Evolutionary conservation across 208 protist species (phyloP), one percentile per base, ranked within the genome.

Genomic region (Crithidia bombi): DNA sequence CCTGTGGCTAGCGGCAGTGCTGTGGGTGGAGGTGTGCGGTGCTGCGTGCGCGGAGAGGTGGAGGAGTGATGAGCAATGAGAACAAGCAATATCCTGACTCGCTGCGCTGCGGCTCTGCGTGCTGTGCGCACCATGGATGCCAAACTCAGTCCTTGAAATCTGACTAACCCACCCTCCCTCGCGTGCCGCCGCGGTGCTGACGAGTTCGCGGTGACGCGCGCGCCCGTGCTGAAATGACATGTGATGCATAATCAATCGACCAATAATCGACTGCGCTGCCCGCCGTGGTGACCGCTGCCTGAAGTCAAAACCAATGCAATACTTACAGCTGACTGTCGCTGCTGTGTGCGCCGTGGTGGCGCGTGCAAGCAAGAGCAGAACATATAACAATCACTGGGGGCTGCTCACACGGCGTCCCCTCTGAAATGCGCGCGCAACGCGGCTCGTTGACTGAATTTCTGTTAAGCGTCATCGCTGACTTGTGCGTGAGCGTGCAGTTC

Each of bases 141-240:
- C 73, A 74, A 49, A n/a, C n/a, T 38, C 56, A 85, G 79, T 85
- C 79, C 79, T 82, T 85, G 75, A 82, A 81, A 85, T 77, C 79
- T 85, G 79, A 84, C 35, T n/a, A n/a, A 47, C 33, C 35, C 36
- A 21, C 32, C 25, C 10, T 14, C 49, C 23, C 44, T 19, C 11
- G n/a, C 15, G 54, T 32, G 19, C 23, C 0, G 19, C 55, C 12
- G 36, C 17, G 17, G 51, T 15, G 28, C 5, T 6, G 36, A 15
- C 9, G 6, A 12, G 28, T 21, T n/a, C 46, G 39, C 9, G 35
- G 39, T 14, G 23, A 21, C n/a, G n/a, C 26, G 49, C 38, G 62
- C 39, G 61, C 10, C 49, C 54, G 35, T 9, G 50, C 17, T 52
- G 39, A 19, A 12, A 21, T 56, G 25, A 54, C 57, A 66, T 36